Evolutionary conservation across 768 basidiomycete species (phyloP).

Genomic region (Artomyces pyxidatus): DNA sequence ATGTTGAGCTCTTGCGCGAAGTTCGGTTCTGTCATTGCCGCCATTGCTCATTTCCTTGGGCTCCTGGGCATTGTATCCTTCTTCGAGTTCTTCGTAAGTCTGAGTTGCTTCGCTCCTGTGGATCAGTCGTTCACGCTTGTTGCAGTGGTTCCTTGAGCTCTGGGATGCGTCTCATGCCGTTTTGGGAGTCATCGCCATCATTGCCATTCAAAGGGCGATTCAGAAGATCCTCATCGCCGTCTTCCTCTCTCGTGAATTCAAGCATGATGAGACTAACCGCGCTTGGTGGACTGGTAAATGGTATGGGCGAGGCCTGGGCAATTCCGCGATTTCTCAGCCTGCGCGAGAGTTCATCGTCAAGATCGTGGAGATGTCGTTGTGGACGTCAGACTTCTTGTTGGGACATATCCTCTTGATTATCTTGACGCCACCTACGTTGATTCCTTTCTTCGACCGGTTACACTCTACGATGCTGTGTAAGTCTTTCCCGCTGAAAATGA

Average conservation of each 20-base stretch:
- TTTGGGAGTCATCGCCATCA: slow-evolving; percentile 85
- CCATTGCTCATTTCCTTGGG: slow-evolving; percentile 74
- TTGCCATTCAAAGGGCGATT: slow-evolving; percentile 85
- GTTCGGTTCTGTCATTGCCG: slow-evolving; percentile 92
- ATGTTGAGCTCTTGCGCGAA: slow-evolving; percentile 78
- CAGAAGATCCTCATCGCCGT: slow-evolving; percentile 93
- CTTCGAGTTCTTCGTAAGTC: slow-evolving; percentile 92
- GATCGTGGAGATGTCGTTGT: slow-evolving; percentile 91
- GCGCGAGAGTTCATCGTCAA: slow-evolving; percentile 97
- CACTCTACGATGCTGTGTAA: slow-evolving; percentile 66
- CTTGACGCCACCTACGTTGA: slow-evolving; percentile 77
- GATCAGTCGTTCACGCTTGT: slow-evolving; percentile 6
- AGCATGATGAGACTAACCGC: slow-evolving; percentile 97
- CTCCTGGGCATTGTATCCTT: slow-evolving; percentile 80
- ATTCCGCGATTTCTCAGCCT: slow-evolving; percentile 93
- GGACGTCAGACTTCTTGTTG: slow-evolving; percentile 90
- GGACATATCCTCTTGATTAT: slow-evolving; percentile 86
- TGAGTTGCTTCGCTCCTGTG: slow-evolving; percentile 23
- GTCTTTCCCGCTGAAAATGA: background rate
- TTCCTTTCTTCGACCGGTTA: slow-evolving; percentile 87
- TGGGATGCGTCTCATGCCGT: slow-evolving; percentile 93
- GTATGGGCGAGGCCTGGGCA: slow-evolving; percentile 91
- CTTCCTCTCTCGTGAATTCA: slow-evolving; percentile 95
- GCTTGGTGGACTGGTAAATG: slow-evolving; percentile 99
- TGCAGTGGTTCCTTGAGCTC: slow-evolving; percentile 86